Conservation (phyloP, 331 rosid species). For the Pyracantha coccinea region DNA sequence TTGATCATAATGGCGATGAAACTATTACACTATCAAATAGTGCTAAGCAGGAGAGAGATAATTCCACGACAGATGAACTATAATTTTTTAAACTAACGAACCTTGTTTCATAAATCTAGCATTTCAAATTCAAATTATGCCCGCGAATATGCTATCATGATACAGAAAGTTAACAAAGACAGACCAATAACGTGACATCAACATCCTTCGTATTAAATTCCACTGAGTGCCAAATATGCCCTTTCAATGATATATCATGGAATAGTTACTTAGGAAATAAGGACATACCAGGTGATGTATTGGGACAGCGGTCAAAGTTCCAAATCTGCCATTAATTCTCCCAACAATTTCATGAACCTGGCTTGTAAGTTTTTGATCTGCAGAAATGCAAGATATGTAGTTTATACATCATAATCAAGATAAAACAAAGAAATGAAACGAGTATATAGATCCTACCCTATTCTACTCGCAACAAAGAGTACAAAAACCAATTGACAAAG, state of each 20-base stretch:
- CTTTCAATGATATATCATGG: not conserved
- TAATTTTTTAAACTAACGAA: not conserved
- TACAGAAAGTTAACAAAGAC: not conserved
- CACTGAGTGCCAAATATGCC: not conserved
- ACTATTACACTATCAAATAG: not conserved
- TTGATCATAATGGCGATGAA: not conserved
- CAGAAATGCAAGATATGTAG: conserved; percentile 22
- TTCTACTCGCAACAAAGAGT: not conserved
- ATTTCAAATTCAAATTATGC: not conserved
- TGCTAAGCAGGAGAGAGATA: not conserved
- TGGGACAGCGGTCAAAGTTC: conserved; percentile 68
- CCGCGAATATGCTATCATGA: not conserved
- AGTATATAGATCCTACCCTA: not conserved
- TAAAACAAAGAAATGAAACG: not conserved
- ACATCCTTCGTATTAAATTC: not conserved
- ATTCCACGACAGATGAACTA: not conserved
- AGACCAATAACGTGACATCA: not conserved
- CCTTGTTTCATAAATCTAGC: not conserved
- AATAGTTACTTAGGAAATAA: not conserved
- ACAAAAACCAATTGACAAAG: not conserved
- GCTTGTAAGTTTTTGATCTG: conserved; percentile 92
- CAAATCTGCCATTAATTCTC: conserved; percentile 84
- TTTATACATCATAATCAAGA: conserved; percentile 5
- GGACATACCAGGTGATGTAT: conserved; percentile 79
- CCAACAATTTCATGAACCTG: conserved; percentile 97